These are phyloP conservation scores for Nitzschia putrida DNA, from an alignment of 108 stramenopile species.

Conservation along the genomic window DNA sequence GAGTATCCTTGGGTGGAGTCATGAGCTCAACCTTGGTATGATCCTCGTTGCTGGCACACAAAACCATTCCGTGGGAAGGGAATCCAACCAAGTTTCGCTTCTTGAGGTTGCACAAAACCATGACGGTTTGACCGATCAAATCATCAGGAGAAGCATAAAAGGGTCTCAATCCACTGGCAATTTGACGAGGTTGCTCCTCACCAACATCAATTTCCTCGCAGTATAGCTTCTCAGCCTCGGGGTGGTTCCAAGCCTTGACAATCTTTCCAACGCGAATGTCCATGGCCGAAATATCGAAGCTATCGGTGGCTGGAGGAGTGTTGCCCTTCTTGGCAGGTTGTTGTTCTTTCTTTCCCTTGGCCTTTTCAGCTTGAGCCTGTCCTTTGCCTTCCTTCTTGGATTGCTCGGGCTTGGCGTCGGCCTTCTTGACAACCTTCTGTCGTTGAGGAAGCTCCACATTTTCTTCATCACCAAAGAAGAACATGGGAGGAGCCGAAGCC, in stretches of 20 bases:
- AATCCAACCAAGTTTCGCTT: conserved; percentile 85
- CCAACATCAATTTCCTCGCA: conserved; percentile 97
- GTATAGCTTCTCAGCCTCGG: conserved; percentile 93
- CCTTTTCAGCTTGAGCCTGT: conserved; percentile 20
- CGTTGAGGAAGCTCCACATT: conserved; percentile 36
- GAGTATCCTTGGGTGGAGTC: conserved; percentile 74
- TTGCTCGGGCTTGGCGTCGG: conserved; percentile 1
- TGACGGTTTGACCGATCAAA: conserved; percentile 75
- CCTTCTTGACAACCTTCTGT: conserved; percentile 3
- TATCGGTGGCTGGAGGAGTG: conserved; percentile 17
- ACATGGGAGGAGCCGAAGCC: conserved; percentile 41
- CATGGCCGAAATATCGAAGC: conserved; percentile 67
- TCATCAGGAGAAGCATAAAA: conserved; percentile 86
- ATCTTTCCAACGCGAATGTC: conserved; percentile 94
- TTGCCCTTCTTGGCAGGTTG: conserved; percentile 21
- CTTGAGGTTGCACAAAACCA: conserved; percentile 97
- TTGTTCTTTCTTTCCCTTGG: conserved; percentile 19
- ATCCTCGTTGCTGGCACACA: conserved; percentile 86
- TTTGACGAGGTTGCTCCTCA: conserved; percentile 81
- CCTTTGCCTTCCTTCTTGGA: conserved; percentile 19
- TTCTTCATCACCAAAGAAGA: conserved; percentile 73
- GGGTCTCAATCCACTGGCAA: conserved; percentile 91
- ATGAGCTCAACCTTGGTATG: conserved; percentile 79
- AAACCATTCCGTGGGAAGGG: conserved; percentile 89
- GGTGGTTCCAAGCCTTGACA: conserved; percentile 92